Conservation (phyloP, 805 yeast species). For the Schwanniomyces polymorphus region DNA sequence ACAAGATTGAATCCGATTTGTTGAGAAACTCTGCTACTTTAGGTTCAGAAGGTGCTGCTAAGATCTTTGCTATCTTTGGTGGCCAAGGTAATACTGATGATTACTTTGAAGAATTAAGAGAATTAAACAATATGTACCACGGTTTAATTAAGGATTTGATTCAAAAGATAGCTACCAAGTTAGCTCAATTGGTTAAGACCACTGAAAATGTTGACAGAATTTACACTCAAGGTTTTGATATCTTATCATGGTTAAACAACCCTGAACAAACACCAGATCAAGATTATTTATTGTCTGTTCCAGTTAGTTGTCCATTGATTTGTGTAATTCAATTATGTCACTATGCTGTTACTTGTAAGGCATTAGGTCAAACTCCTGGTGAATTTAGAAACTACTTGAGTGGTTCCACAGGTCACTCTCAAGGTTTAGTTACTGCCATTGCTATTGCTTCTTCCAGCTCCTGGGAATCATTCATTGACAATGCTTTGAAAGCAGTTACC, state of each 20-base stretch:
- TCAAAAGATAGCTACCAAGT: constrained; percentile 63
- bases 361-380: constrained; percentile 87
- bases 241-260: constrained; percentile 81
- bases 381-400: constrained; percentile 66
- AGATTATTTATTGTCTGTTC: constrained; percentile 86
- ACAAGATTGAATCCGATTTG: constrained; percentile 42
- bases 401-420: constrained; percentile 88
- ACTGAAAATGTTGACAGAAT: constrained; percentile 81
- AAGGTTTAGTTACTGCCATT: constrained; percentile 89
- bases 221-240: constrained; percentile 90
- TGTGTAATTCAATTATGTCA: constrained; percentile 95
- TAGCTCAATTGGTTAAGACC: constrained; percentile 66
- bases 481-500: constrained; percentile 76
- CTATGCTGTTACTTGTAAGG: constrained; percentile 82
- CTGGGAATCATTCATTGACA: constrained; percentile 79
- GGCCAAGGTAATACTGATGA: constrained; percentile 99
- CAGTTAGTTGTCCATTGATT: constrained; percentile 95
- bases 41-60: constrained; percentile 39
- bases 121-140: constrained; percentile 73
- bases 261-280: constrained; percentile 87
- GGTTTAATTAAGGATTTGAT: constrained; percentile 72
- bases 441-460: constrained; percentile 79
- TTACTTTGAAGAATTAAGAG: constrained; percentile 94
- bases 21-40: constrained; percentile 60
- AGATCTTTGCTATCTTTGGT: constrained; percentile 85